phyloP scores from a whole-genome alignment of 2,329 filamentous ascomycete species.

The Nemania sp. region DNA sequence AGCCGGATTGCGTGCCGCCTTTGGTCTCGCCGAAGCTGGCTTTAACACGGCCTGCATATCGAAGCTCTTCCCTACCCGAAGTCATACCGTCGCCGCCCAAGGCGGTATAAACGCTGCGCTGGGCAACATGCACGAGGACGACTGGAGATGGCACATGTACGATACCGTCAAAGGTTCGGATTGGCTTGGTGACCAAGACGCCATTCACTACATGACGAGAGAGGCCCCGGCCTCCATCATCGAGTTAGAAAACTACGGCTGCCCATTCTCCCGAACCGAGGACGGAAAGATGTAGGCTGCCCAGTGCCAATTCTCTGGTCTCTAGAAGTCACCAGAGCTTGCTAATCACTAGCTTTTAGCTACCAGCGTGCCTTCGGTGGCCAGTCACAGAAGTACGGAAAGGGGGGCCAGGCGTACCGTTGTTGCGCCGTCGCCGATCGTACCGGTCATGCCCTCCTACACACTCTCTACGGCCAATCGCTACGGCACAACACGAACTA shows the following conservation, averaged over 20 bases:
- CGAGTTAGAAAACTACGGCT: constrained; percentile 96
- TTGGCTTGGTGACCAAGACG: constrained; percentile 96
- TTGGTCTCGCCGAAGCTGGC: constrained; percentile 83
- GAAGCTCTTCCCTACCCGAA: constrained; percentile 84
- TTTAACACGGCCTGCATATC: constrained; percentile 89
- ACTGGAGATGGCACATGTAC: constrained; percentile 99
- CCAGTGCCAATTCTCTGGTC: not conserved
- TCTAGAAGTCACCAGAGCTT: too few relatives aligned
- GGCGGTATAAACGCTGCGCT: constrained; percentile 87
- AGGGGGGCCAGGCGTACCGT: constrained; percentile 97
- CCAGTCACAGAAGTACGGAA: constrained; percentile 91
- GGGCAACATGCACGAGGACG: constrained; percentile 96
- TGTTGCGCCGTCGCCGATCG: constrained; percentile 95
- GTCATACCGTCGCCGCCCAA: constrained; percentile 80
- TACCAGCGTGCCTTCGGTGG: constrained; percentile 99
- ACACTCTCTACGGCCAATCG: constrained; percentile 98
- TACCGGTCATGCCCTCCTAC: constrained; percentile 95
- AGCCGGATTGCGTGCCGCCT: constrained; percentile 78
- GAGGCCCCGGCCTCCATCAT: constrained; percentile 90
- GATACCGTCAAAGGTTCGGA: constrained; percentile 97
- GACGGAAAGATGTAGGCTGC: constrained; percentile 79
- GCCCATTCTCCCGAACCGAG: constrained; percentile 94
- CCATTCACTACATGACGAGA: constrained; percentile 98
- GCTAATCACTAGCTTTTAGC: constrained; percentile 48
- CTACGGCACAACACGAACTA: constrained; percentile 98